Evolutionary conservation across 352 stramenopile genomes (phyloP).

Genomic region (Globisporangium lucens): DNA sequence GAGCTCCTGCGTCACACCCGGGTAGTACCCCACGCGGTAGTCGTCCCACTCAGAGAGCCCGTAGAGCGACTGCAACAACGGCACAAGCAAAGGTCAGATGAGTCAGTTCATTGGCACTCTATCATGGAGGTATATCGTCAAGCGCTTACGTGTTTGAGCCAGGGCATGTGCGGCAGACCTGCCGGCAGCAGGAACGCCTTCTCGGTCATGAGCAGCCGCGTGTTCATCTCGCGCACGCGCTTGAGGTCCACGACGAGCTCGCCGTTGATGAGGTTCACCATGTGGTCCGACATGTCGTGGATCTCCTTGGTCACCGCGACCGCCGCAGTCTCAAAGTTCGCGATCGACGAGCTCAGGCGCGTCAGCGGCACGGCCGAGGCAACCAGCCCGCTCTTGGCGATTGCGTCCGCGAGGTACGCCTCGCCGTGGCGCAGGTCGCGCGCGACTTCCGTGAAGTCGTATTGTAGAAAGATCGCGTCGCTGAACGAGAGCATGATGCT

Average conservation of each 20-base stretch:
- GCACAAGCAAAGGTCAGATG: background rate
- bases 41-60: constrained; percentile 85
- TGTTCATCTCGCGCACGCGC: constrained; percentile 82
- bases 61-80: constrained; percentile 46
- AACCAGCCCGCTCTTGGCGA: constrained; percentile 33
- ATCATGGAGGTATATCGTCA: background rate
- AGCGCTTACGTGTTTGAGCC: constrained; percentile 76
- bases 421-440: constrained; percentile 67
- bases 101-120: background rate
- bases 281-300: constrained; percentile 48
- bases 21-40: constrained; percentile 74
- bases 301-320: constrained; percentile 55
- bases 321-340: constrained; percentile 57
- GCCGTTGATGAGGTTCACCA: constrained; percentile 56
- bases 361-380: constrained; percentile 32
- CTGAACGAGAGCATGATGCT: constrained; percentile 76
- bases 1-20: constrained; percentile 71
- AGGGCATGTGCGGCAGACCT: constrained; percentile 67
- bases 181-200: constrained; percentile 72
- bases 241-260: constrained; percentile 73
- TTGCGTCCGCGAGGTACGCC: constrained; percentile 41
- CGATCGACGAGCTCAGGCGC: constrained; percentile 57
- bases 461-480: constrained; percentile 80
- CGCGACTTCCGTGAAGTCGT: constrained; percentile 80
- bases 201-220: constrained; percentile 76